phyloP scores from a whole-genome alignment of 192 early-diverging fungal species.

The Backusella australiensis region DNA sequence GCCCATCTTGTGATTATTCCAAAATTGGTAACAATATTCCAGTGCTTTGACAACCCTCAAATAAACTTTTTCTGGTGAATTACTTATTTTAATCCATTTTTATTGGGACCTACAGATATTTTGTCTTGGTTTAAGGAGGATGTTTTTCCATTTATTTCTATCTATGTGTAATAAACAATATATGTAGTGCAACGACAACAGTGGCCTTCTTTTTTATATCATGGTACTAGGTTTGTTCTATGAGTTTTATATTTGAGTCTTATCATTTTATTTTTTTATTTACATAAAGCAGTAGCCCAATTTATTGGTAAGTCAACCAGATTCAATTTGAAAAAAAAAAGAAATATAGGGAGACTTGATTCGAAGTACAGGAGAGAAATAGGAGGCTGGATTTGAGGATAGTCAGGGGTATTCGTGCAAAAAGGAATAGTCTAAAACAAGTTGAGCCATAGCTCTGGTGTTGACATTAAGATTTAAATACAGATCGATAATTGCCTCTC shows the following conservation, averaged over 20 bases:
- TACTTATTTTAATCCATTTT: background rate
- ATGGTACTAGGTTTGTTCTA: background rate
- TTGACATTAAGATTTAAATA: conserved; percentile 1
- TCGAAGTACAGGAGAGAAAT: background rate
- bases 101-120: background rate
- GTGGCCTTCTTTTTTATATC: background rate
- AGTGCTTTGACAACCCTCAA: conserved; percentile 7
- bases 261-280: background rate
- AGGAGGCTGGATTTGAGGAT: background rate
- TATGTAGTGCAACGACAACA: background rate
- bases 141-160: background rate
- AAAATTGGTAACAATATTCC: conserved; percentile 3
- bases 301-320: background rate
- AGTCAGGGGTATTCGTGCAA: background rate
- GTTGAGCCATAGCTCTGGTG: background rate
- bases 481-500: background rate
- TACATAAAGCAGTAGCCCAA: background rate
- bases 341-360: background rate
- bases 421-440: conserved; percentile 2
- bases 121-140: background rate
- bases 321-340: background rate
- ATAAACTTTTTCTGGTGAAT: conserved; percentile 5
- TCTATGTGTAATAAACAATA: background rate
- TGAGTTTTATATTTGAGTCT: background rate
- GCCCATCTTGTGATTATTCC: conserved; percentile 3